phyloP scores from a whole-genome alignment of 140 eudicot species.

The Senecio squalidus region DNA sequence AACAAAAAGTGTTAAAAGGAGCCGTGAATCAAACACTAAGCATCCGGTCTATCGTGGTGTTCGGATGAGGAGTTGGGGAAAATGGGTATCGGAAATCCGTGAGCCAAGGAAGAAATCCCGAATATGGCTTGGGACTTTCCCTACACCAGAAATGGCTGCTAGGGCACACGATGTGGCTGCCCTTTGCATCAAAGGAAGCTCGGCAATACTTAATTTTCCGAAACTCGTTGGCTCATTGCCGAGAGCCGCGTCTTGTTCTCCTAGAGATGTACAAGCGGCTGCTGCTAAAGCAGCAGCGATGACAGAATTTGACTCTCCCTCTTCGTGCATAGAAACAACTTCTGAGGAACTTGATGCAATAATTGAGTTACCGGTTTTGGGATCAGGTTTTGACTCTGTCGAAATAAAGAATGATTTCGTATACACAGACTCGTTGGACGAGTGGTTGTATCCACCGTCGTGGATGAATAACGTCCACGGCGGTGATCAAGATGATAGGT shows the following conservation, averaged over 20 bases:
- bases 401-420: conserved; percentile 51
- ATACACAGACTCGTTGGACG: conserved; percentile 44
- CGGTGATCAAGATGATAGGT: conserved; percentile 24
- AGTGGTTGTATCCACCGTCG: conserved; percentile 59
- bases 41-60: conserved; percentile 87
- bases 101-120: conserved; percentile 80
- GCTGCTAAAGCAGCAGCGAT: conserved; percentile 86
- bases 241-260: conserved; percentile 55
- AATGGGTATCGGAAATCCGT: conserved; percentile 95
- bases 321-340: conserved; percentile 21
- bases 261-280: conserved; percentile 77
- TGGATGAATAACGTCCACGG: conserved; percentile 23
- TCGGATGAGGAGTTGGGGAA: conserved; percentile 87
- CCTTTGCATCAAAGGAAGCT: conserved; percentile 57
- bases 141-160: conserved; percentile 91
- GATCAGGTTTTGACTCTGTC: conserved; percentile 32
- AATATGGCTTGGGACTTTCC: conserved; percentile 86
- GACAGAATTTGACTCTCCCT: conserved; percentile 42
- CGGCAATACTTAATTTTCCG: conserved; percentile 85
- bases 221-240: conserved; percentile 55
- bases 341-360: conserved; percentile 64
- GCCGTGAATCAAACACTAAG: conserved; percentile 30
- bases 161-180: conserved; percentile 96
- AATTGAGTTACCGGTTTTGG: conserved; percentile 69
- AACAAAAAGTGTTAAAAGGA: conserved; percentile 35